Base-by-base conservation (phyloP, 2,329 filamentous ascomycete genomes). In the Botrytis medusae region DNA sequence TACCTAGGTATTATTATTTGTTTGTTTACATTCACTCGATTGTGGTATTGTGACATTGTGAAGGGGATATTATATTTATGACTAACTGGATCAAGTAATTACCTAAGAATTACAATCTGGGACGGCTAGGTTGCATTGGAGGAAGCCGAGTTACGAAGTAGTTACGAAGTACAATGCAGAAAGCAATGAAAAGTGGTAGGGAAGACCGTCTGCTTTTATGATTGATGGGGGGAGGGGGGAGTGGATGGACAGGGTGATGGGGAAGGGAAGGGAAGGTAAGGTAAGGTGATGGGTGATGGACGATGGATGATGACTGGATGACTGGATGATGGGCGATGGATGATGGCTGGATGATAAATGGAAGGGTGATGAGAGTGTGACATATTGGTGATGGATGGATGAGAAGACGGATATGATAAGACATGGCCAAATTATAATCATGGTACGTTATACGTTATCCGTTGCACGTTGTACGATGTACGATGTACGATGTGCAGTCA, bases 1-100 rank as follows among this genome's bases (percentile, higher is more conserved):
- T 54, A n/a, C 48, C 48, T n/a, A n/a, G 48, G 48, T 1, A 0
- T 12, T 6, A n/a, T 46, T 22, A 14, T 64, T 64, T 64, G 40
- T 64, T 64, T 64, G 40, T 64, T 64, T 64, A 64, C 61, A 46
- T 64, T 64, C 61, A 46, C 6, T 62, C n/a, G n/a, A 1, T 54
- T n/a, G 4, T 5, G 48, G n/a, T 14, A 7, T n/a, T n/a, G 4
- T 2, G 48, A n/a, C 18, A 18, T 14, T 44, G 8, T 1, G 40
- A 2, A 12, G 22, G 2, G 14, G 40, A 22, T 64, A 46, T 64
- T 64, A 14, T 64, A 14, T 64, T 63, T 32, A 2, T 12, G n/a
- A 46, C 61, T 46, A 64, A 64, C 61, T 32, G 29, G 0, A 64
- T 64, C 2, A 29, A 64, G 61, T 64, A 64, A 64, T 64, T 25